Evolutionary conservation across 2,329 filamentous ascomycete genomes (phyloP).

Genomic region (Aureobasidium vineae): DNA sequence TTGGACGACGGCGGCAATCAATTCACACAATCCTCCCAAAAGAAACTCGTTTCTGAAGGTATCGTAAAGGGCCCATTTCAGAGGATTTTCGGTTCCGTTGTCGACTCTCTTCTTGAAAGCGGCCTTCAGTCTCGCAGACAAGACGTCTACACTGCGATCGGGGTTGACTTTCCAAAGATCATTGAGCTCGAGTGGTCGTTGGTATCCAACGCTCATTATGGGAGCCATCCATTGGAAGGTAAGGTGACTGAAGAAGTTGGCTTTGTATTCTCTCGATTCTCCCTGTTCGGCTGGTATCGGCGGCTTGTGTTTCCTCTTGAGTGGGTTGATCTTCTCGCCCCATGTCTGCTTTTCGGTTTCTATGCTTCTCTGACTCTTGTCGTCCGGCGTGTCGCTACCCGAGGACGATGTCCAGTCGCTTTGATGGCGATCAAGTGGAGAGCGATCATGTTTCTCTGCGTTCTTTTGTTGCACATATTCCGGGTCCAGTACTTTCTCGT

Average conservation of each 20-base stretch:
- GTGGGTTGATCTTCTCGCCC: constrained; percentile 55
- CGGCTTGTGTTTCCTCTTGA: constrained; percentile 52
- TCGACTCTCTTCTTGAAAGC: constrained; percentile 68
- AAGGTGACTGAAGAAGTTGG: constrained; percentile 69
- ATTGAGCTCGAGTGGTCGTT: constrained; percentile 74
- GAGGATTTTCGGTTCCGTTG: constrained; percentile 65
- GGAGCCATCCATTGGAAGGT: constrained; percentile 90
- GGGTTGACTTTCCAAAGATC: constrained; percentile 92
- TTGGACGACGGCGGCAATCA: constrained; percentile 68
- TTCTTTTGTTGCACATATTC: constrained; percentile 30
- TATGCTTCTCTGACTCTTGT: constrained; percentile 29
- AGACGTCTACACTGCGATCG: constrained; percentile 65
- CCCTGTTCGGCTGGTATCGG: constrained; percentile 55
- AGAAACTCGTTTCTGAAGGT: constrained; percentile 83
- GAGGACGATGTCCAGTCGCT: constrained; percentile 38
- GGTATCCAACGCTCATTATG: constrained; percentile 83
- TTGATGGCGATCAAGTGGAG: constrained; percentile 32
- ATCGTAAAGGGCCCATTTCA: constrained; percentile 80
- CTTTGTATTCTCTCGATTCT: constrained; percentile 67
- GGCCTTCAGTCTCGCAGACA: constrained; percentile 64
- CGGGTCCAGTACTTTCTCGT: constrained; percentile 38
- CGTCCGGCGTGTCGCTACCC: constrained; percentile 37
- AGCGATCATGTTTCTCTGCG: constrained; percentile 27
- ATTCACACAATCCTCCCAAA: constrained; percentile 74
- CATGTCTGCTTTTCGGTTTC: constrained; percentile 55